Base-by-base conservation (phyloP, 2,329 filamentous ascomycete genomes). In the Neurospora sp. region DNA sequence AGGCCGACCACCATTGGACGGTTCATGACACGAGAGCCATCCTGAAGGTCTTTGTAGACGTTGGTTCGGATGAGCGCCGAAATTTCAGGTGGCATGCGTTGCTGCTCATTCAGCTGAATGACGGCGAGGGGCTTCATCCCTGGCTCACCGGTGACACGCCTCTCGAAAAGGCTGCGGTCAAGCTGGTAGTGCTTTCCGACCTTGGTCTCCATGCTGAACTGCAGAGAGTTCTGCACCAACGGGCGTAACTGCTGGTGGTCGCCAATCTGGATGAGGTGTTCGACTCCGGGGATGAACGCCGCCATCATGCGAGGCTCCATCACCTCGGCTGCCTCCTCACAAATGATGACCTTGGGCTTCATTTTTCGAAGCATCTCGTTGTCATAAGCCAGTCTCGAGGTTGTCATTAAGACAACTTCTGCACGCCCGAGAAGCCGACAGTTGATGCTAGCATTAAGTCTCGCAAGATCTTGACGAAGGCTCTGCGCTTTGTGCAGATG, bases 241-340 rank as follows among this genome's bases (percentile, higher is more conserved):
- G 88, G 88, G 0, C 88, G 84, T 1, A 91, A 81, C 74, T 91
- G 88, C 23, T 83, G 79, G 70, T 90, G 88, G 73, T 91, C 89
- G 0, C 89, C 88, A 46, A 91, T 90, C 15, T 87, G 82, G 39
- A 91, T 87, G n/a, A 82, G 79, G 3, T 43, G 40, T 43, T 43
- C 17, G 7, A 43, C 17, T 4, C 40, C 40, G 7, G 88, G 88
- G 0, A 90, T 79, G 4, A 91, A 76, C 0, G 89, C 84, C 0
- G 87, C 86, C 1, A 91, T 76, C 2, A 86, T 79, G 71, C 91
- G 89, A 0, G 86, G 82, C 76, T 92, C 90, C 39, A 91, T 80
- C 0, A 92, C 86, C 72, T 92, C 89, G 0, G 85, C 90, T 1
- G 90, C 90, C 74, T 92, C 90, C 76, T 92, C 90, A 40, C 87